phyloP scores from a whole-genome alignment of 352 stramenopile species.

The Phytophthora pluvialis region DNA sequence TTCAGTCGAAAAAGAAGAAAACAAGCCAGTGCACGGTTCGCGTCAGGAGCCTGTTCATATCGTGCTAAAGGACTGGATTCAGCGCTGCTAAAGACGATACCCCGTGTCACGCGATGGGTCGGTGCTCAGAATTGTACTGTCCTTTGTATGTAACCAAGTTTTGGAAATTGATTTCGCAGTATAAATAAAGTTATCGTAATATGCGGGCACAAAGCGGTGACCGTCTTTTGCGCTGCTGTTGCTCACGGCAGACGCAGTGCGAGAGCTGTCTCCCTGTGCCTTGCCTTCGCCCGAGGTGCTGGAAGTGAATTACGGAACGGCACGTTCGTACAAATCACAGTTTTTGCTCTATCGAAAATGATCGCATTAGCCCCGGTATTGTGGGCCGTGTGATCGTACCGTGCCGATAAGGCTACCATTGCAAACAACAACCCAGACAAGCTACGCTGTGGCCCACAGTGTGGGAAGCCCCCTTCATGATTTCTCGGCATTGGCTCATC shows the following conservation, averaged over 20 bases:
- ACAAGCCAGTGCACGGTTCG: slow-evolving; percentile 25
- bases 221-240: background rate
- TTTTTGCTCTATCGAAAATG: background rate
- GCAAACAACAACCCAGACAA: background rate
- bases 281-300: background rate
- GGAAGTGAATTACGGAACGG: background rate
- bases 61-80: background rate
- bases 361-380: background rate
- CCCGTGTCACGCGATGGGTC: slow-evolving; percentile 4
- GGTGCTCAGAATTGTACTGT: background rate
- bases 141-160: slow-evolving; percentile 13
- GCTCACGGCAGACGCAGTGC: background rate
- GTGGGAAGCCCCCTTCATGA: background rate
- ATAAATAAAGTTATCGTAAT: background rate
- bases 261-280: too few species aligned
- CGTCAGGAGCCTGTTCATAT: slow-evolving; percentile 1
- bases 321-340: background rate
- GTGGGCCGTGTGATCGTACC: background rate
- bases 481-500: slow-evolving; percentile 5
- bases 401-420: background rate
- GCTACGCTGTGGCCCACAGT: background rate
- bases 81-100: slow-evolving; percentile 16
- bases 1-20: slow-evolving; percentile 6
- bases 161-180: slow-evolving; percentile 6
- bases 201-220: background rate